Evolutionary conservation across 1,284 basidiomycete genomes (phyloP).

Genomic region (Mycosarcoma maydis): DNA sequence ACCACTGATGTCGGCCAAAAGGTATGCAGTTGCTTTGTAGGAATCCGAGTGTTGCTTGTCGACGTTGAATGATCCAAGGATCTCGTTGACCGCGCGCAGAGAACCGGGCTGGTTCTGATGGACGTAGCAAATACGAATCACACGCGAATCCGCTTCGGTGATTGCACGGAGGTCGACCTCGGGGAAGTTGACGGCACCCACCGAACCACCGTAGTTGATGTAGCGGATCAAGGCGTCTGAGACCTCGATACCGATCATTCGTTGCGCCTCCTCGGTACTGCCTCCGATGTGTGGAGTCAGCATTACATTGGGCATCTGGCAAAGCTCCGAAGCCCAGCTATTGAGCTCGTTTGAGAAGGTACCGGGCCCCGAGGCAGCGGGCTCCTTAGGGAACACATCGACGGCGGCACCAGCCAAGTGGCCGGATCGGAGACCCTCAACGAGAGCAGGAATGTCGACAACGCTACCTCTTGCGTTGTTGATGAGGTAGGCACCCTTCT

Average conservation of each 20-base stretch:
- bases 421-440: slow-evolving; percentile 81
- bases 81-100: slow-evolving; percentile 91
- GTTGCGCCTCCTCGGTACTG: slow-evolving; percentile 97
- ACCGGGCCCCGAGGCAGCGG: slow-evolving; percentile 86
- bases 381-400: slow-evolving; percentile 94
- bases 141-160: slow-evolving; percentile 77
- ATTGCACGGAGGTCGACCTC: slow-evolving; percentile 96
- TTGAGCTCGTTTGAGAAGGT: slow-evolving; percentile 70
- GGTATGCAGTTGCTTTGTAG: slow-evolving; percentile 91
- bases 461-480: slow-evolving; percentile 97
- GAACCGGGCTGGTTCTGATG: slow-evolving; percentile 98
- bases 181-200: slow-evolving; percentile 97
- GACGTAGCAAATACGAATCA: slow-evolving; percentile 92
- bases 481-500: slow-evolving; percentile 91
- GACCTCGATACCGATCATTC: slow-evolving; percentile 96
- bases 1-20: slow-evolving; percentile 94
- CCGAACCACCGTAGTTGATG: slow-evolving; percentile 85
- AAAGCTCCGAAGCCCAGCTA: slow-evolving; percentile 59
- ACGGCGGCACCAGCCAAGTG: slow-evolving; percentile 93
- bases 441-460: slow-evolving; percentile 90
- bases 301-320: slow-evolving; percentile 59
- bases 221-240: slow-evolving; percentile 85
- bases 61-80: slow-evolving; percentile 91
- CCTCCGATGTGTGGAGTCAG: slow-evolving; percentile 90
- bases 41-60: slow-evolving; percentile 99